These are phyloP conservation scores for Thraustochytrium striatum DNA, from an alignment of 352 stramenopile genomes.

Conservation along the genomic window DNA sequence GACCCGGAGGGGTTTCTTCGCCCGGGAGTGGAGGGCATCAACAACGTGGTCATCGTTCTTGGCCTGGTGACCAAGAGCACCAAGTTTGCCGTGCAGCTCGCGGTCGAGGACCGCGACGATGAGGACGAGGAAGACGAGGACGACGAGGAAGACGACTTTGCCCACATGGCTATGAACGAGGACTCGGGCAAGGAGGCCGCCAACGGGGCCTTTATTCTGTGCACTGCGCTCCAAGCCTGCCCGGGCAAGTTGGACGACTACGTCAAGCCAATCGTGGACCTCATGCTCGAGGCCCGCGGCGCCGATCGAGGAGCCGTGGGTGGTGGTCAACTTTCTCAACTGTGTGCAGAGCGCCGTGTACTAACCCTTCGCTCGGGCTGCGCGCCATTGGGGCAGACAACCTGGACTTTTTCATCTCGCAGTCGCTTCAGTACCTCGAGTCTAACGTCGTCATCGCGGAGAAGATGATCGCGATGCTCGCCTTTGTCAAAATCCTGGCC, in stretches of 20 bases:
- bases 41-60: conserved; percentile 20
- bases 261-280: conserved; percentile 16
- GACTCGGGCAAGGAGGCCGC: neutral
- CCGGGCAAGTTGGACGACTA: conserved; percentile 22
- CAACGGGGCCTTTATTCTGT: neutral
- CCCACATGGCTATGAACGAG: neutral
- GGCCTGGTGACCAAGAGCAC: neutral
- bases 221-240: neutral
- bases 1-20: conserved; percentile 23
- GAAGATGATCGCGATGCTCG: conserved; percentile 14
- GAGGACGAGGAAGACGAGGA: conserved; percentile 18
- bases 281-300: neutral
- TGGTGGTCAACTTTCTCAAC: neutral
- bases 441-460: conserved; percentile 9
- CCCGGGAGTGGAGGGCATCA: neutral
- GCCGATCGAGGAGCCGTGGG: neutral
- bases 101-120: neutral
- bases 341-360: conserved; percentile 10
- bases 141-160: neutral
- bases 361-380: conserved; percentile 19
- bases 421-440: conserved; percentile 17
- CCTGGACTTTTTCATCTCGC: conserved; percentile 11
- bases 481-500: conserved; percentile 3
- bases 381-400: conserved; percentile 5
- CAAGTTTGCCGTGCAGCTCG: neutral